Evolutionary conservation across 768 basidiomycete species (phyloP).

Genomic region (Pleurotus pulmonarius): DNA sequence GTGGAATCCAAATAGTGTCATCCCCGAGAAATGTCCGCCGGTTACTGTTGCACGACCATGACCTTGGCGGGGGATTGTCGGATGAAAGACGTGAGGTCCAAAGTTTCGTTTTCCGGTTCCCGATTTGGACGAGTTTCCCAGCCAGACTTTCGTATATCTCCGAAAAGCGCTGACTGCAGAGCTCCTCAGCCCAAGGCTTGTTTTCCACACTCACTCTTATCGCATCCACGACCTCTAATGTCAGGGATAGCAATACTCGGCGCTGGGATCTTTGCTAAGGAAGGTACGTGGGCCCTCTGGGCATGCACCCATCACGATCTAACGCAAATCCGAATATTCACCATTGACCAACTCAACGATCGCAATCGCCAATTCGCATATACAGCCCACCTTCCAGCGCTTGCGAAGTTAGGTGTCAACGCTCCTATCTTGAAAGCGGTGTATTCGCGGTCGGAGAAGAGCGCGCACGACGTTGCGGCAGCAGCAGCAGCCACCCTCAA

Average conservation of each 20-base stretch:
- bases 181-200: too few relatives aligned
- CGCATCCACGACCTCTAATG: constrained; percentile 18
- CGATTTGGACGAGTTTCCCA: not conserved
- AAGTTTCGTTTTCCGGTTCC: constrained; percentile 4
- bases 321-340: constrained; percentile 20
- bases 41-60: constrained; percentile 11
- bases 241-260: constrained; percentile 74
- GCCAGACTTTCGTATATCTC: not conserved
- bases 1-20: constrained; percentile 30
- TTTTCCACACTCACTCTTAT: constrained; percentile 6
- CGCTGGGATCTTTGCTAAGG: constrained; percentile 74
- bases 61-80: constrained; percentile 1
- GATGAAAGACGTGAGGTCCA: constrained; percentile 2
- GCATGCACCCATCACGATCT: constrained; percentile 15
- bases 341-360: constrained; percentile 7
- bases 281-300: constrained; percentile 43
- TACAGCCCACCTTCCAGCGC: constrained; percentile 76
- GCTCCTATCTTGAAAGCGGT: constrained; percentile 56
- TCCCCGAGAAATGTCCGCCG: constrained; percentile 49
- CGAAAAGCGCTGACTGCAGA: not conserved
- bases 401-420: constrained; percentile 43
- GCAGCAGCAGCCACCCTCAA: constrained; percentile 39
- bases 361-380: not conserved
- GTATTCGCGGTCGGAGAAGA: constrained; percentile 74
- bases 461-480: constrained; percentile 48